Conservation (phyloP, 2,329 filamentous ascomycete species). For the Sporothrix humicola region DNA sequence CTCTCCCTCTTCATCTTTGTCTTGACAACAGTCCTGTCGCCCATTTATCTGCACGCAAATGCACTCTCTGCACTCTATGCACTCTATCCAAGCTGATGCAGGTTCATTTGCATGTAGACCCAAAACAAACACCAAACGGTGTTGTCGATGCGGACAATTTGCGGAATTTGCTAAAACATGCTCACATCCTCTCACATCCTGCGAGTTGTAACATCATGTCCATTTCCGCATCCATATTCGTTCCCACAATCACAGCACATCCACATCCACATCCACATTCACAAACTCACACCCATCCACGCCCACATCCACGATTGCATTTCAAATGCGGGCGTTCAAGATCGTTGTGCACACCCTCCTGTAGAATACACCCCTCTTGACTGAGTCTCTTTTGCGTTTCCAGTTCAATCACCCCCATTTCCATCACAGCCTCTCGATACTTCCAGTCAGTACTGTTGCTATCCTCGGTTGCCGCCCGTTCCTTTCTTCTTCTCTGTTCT, state of each 20-base stretch:
- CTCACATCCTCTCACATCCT: not conserved
- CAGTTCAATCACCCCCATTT: not conserved
- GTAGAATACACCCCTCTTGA: too few species aligned
- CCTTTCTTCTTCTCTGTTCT: not conserved
- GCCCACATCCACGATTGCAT: not conserved
- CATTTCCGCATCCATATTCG: not conserved
- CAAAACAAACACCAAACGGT: not conserved
- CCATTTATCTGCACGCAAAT: not conserved
- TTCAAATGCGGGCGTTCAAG: too few species aligned
- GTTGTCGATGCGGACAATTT: not conserved
- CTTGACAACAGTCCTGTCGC: not conserved
- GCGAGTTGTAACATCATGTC: not conserved
- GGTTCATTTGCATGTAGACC: not conserved
- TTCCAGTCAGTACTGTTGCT: not conserved
- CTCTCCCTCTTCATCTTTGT: not conserved
- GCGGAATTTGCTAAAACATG: conserved; percentile 8
- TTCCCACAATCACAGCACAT: not conserved
- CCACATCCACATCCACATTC: not conserved
- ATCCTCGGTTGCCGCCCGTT: conserved; percentile 19
- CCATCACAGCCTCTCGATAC: not conserved
- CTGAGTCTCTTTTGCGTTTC: not conserved
- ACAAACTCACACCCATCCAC: not conserved
- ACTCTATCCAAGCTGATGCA: too few species aligned
- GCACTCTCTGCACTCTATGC: too few species aligned
- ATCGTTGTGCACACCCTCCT: not conserved